A percentile compares a stretch with the other conserved stretches of the same genome.
Conservation (phyloP, 2,329 filamentous ascomycete species). For the Parafenestella ontariensis region DNA sequence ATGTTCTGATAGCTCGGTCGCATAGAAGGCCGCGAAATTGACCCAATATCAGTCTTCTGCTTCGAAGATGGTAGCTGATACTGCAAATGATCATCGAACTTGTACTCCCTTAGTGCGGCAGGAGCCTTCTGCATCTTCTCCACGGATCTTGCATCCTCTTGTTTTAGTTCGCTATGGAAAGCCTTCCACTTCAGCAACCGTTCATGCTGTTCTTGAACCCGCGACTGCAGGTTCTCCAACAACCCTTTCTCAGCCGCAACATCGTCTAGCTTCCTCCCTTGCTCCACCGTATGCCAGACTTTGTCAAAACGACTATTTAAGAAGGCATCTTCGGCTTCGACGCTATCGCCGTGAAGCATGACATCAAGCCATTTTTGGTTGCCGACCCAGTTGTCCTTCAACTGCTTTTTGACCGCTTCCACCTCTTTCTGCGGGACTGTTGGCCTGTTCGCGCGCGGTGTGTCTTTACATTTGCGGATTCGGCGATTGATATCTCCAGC, state of each 20-base stretch:
- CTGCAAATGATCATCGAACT: slow-evolving; percentile 43
- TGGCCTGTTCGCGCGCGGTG: slow-evolving; percentile 29
- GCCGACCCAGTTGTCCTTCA: slow-evolving; percentile 80
- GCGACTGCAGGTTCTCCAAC: slow-evolving; percentile 73
- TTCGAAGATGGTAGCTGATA: slow-evolving; percentile 34
- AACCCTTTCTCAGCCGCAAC: slow-evolving; percentile 62
- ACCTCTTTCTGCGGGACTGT: slow-evolving; percentile 43
- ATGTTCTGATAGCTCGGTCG: slow-evolving; percentile 33
- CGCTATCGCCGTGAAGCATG: slow-evolving; percentile 71
- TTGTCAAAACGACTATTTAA: slow-evolving; percentile 71
- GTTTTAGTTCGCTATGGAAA: slow-evolving; percentile 60
- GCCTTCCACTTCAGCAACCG: slow-evolving; percentile 76
- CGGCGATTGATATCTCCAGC: slow-evolving; percentile 64
- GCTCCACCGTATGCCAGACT: slow-evolving; percentile 73
- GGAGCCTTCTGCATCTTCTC: slow-evolving; percentile 4
- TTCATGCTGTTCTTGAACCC: slow-evolving; percentile 70
- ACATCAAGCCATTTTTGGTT: slow-evolving; percentile 76
- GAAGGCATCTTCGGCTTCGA: slow-evolving; percentile 65
- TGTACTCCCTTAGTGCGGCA: slow-evolving; percentile 24
- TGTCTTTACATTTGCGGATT: slow-evolving; percentile 52
- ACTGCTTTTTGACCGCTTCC: slow-evolving; percentile 60
- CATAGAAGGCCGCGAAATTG: slow-evolving; percentile 15
- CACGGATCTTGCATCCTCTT: slow-evolving; percentile 9
- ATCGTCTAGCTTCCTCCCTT: slow-evolving; percentile 64
- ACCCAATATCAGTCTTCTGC: slow-evolving; percentile 6